Evolutionary conservation across 192 early-diverging fungal species (phyloP).

Genomic region (Pilaira anomala): DNA sequence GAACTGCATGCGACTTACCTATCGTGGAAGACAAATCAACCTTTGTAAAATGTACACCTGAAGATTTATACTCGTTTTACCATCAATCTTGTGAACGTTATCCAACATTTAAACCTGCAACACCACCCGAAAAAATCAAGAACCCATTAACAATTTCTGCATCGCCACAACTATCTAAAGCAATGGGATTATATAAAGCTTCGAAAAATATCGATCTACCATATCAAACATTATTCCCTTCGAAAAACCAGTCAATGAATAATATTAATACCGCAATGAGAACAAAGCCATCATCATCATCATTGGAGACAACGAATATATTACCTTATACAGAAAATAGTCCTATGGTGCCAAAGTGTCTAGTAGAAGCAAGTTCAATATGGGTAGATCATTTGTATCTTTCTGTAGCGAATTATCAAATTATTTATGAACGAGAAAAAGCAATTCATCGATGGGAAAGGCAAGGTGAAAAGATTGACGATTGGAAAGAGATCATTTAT

Average conservation of each 20-base stretch:
- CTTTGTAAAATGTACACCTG: constrained; percentile 56
- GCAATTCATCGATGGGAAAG: constrained; percentile 17
- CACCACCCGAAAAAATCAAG: neutral
- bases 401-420: constrained; percentile 42
- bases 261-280: neutral
- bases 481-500: neutral
- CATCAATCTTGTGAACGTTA: constrained; percentile 31
- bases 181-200: constrained; percentile 24
- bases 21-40: constrained; percentile 22
- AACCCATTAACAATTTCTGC: constrained; percentile 20
- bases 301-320: constrained; percentile 30
- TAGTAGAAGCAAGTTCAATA: constrained; percentile 48
- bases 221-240: constrained; percentile 25
- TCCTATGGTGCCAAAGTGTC: constrained; percentile 42
- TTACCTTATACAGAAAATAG: constrained; percentile 46
- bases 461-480: neutral
- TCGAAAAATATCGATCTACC: constrained; percentile 11
- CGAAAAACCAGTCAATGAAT: constrained; percentile 11
- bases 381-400: constrained; percentile 50
- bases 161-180: neutral
- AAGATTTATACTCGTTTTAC: constrained; percentile 60
- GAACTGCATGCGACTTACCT: constrained; percentile 44
- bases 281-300: constrained; percentile 2
- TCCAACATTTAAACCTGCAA: constrained; percentile 7
- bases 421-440: constrained; percentile 43